Percentiles rank a stretch among this genome's conserved stretches.
phyloP scores from a whole-genome alignment of 768 basidiomycete genomes.

The Lactarius quietus region DNA sequence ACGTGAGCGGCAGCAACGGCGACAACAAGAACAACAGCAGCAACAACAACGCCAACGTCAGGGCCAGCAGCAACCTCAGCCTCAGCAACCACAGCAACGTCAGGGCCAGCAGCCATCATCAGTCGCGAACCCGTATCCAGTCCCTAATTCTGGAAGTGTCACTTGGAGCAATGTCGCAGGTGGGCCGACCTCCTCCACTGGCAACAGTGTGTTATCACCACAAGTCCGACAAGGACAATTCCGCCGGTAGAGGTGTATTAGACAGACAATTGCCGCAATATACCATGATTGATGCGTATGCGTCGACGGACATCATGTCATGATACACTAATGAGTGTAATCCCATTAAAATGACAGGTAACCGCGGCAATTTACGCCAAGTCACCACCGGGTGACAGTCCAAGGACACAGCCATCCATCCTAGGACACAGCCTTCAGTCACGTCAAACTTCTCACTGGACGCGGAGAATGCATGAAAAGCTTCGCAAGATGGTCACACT shows the following conservation, averaged over 20 bases:
- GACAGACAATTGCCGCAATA: slow-evolving; percentile 11
- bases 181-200: not conserved
- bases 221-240: not conserved
- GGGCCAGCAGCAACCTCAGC: not conserved
- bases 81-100: not conserved
- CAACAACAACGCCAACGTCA: not conserved
- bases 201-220: not conserved
- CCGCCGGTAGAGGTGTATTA: slow-evolving; percentile 14
- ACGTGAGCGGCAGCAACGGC: not conserved
- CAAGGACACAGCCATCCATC: slow-evolving; percentile 9
- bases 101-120: slow-evolving; percentile 1
- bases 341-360: not conserved
- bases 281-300: not conserved
- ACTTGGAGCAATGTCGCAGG: slow-evolving; percentile 5
- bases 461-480: not conserved
- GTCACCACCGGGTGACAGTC: not conserved
- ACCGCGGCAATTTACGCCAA: not conserved
- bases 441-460: not conserved
- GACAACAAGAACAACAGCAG: not conserved
- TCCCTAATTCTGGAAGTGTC: not conserved
- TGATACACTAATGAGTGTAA: not conserved
- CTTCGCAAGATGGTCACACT: not conserved
- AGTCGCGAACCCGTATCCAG: not conserved
- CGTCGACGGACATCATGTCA: not conserved
- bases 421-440: not conserved